phyloP scores from a whole-genome alignment of 2,329 filamentous ascomycete genomes.

The Clonostachys rosea region DNA sequence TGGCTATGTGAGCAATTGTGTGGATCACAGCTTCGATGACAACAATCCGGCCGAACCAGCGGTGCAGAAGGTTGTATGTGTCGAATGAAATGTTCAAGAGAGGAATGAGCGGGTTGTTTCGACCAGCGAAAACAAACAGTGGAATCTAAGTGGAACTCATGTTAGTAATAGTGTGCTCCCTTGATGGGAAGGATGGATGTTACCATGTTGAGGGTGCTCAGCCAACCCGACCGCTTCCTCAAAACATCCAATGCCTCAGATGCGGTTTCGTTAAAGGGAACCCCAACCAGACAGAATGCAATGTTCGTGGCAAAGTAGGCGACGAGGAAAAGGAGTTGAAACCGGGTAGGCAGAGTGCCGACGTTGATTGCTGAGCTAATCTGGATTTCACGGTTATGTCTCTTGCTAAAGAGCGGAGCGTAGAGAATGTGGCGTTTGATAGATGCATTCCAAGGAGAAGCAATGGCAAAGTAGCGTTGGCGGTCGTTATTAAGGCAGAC shows the following conservation, averaged over 20 bases:
- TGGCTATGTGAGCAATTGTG: conserved; percentile 53
- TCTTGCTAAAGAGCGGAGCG: conserved; percentile 55
- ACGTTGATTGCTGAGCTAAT: conserved; percentile 52
- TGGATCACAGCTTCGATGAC: conserved; percentile 66
- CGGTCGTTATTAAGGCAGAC: conserved; percentile 73
- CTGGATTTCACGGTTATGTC: conserved; percentile 61
- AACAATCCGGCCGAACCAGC: conserved; percentile 76
- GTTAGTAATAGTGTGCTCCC: too few relatives aligned
- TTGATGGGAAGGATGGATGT: conserved; percentile 5
- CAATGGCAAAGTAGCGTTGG: conserved; percentile 71
- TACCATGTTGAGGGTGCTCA: conserved; percentile 73
- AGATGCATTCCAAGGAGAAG: conserved; percentile 47
- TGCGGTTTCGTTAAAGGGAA: conserved; percentile 48
- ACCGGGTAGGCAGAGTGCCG: conserved; percentile 56
- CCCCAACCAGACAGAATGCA: conserved; percentile 62
- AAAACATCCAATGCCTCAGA: conserved; percentile 24
- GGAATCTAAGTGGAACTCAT: conserved; percentile 38
- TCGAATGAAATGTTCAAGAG: conserved; percentile 73
- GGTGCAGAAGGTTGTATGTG: conserved; percentile 76
- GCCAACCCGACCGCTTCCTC: conserved; percentile 64
- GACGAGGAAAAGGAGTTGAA: conserved; percentile 51
- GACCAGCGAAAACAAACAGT: conserved; percentile 67
- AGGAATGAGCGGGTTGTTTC: conserved; percentile 74
- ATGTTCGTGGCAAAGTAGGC: conserved; percentile 55
- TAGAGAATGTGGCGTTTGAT: conserved; percentile 73